phyloP scores from a whole-genome alignment of 257 asterid species.

The Echites panduratus region DNA sequence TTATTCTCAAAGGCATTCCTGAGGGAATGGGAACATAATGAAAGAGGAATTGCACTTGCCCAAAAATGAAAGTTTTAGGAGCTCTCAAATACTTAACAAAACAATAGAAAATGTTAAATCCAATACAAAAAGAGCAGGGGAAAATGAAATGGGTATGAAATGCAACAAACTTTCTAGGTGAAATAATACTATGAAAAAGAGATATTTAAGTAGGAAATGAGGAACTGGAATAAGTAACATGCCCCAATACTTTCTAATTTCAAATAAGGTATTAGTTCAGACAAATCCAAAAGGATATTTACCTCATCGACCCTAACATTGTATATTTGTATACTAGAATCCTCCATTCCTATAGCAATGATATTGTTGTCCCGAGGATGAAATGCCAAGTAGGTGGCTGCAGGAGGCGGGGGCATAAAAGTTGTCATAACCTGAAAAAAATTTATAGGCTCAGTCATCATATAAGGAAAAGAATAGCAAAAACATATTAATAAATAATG shows the following conservation, averaged over 20 bases:
- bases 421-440: conserved; percentile 88
- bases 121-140: not conserved
- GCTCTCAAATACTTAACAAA: not conserved
- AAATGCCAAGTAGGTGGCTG: conserved; percentile 86
- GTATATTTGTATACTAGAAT: conserved; percentile 78
- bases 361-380: conserved; percentile 94
- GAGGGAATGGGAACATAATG: not conserved
- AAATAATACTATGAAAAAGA: not conserved
- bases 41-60: not conserved
- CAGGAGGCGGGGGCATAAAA: conserved; percentile 99
- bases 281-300: conserved; percentile 13
- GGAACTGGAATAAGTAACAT: conserved; percentile 6
- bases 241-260: no score
- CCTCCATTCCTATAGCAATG: conserved; percentile 94
- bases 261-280: not conserved
- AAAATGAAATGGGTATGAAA: not conserved
- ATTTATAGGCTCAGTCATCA: conserved; percentile 15
- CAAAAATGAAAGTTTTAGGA: not conserved
- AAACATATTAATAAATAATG: conserved; percentile 1
- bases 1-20: not conserved
- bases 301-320: conserved; percentile 97
- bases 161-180: not conserved
- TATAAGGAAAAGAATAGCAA: conserved; percentile 9
- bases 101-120: not conserved
- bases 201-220: not conserved